Evolutionary conservation across 1,139 yeast genomes (phyloP).

Genomic region (Magnusiomyces suaveolens): DNA sequence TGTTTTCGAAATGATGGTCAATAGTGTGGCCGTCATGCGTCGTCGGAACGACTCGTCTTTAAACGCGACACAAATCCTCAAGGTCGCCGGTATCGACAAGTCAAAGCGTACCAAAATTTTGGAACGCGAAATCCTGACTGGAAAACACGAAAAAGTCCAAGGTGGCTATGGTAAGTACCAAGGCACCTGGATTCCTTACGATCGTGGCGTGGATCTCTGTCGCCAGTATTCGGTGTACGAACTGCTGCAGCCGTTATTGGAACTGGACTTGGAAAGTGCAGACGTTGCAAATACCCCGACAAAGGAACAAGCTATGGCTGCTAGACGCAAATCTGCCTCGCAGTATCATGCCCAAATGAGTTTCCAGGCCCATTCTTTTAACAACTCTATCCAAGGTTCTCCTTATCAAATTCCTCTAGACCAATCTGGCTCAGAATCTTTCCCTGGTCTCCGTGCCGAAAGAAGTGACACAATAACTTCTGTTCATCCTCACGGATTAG

Average conservation of each 20-base stretch:
- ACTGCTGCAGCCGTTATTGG: slow-evolving; percentile 51
- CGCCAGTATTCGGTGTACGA: slow-evolving; percentile 57
- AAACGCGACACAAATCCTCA: slow-evolving; percentile 84
- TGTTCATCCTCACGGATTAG: not conserved
- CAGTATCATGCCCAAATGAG: slow-evolving; percentile 14
- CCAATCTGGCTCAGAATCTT: slow-evolving; percentile 12
- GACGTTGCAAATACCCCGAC: slow-evolving; percentile 56
- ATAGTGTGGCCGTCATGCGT: slow-evolving; percentile 76
- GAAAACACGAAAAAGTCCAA: slow-evolving; percentile 83
- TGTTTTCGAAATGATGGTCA: slow-evolving; percentile 74
- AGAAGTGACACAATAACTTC: not conserved
- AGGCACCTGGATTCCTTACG: slow-evolving; percentile 82
- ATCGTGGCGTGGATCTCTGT: slow-evolving; percentile 51
- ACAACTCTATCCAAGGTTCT: slow-evolving; percentile 11
- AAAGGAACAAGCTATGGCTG: slow-evolving; percentile 39
- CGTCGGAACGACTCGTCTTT: slow-evolving; percentile 71
- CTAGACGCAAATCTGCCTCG: slow-evolving; percentile 29
- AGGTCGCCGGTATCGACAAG: slow-evolving; percentile 79
- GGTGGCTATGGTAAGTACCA: slow-evolving; percentile 94
- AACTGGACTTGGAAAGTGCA: slow-evolving; percentile 44
- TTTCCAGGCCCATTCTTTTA: slow-evolving; percentile 8
- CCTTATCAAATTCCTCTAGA: slow-evolving; percentile 11
- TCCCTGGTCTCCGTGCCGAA: slow-evolving; percentile 6
- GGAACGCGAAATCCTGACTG: slow-evolving; percentile 80
- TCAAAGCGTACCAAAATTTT: slow-evolving; percentile 75